Evolutionary conservation across 2,329 filamentous ascomycete species (phyloP).

Genomic region (Tolypocladium ovalisporum): DNA sequence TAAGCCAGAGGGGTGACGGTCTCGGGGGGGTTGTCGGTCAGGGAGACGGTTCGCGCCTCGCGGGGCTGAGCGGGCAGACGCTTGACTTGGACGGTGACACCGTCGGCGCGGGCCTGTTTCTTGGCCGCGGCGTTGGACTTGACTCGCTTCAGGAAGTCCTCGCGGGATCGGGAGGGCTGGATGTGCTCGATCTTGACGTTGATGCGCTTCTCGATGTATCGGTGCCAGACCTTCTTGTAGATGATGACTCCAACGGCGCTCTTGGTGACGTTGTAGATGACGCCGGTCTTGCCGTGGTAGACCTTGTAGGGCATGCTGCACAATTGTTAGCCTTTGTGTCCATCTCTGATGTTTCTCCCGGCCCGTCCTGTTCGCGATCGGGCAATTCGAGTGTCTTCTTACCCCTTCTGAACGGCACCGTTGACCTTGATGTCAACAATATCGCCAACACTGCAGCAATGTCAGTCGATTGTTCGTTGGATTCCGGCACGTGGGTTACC

Average conservation of each 20-base stretch:
- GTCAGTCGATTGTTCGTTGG: constrained; percentile 27
- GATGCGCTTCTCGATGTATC: constrained; percentile 99
- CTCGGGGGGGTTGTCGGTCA: constrained; percentile 78
- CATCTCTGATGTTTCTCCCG: background rate
- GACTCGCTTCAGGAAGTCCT: constrained; percentile 92
- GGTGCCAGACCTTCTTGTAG: constrained; percentile 99
- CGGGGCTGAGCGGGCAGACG: constrained; percentile 73
- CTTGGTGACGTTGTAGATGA: constrained; percentile 99
- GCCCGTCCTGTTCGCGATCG: background rate
- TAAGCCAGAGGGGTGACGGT: constrained; percentile 86
- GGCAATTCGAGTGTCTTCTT: constrained; percentile 26
- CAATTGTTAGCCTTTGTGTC: constrained; percentile 20
- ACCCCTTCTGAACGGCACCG: constrained; percentile 97
- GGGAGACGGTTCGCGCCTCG: constrained; percentile 66
- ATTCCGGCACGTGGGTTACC: constrained; percentile 10
- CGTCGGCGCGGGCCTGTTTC: constrained; percentile 85
- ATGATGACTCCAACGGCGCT: constrained; percentile 95
- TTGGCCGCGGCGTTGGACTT: constrained; percentile 92
- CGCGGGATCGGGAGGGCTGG: constrained; percentile 83
- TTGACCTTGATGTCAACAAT: constrained; percentile 99
- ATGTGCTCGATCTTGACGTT: constrained; percentile 99
- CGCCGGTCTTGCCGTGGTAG: constrained; percentile 98
- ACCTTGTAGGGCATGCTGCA: constrained; percentile 95
- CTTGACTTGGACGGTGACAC: constrained; percentile 85
- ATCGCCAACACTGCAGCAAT: constrained; percentile 67